Evolutionary conservation across 2,329 filamentous ascomycete genomes (phyloP).

Genomic region (Fusarium compactum): DNA sequence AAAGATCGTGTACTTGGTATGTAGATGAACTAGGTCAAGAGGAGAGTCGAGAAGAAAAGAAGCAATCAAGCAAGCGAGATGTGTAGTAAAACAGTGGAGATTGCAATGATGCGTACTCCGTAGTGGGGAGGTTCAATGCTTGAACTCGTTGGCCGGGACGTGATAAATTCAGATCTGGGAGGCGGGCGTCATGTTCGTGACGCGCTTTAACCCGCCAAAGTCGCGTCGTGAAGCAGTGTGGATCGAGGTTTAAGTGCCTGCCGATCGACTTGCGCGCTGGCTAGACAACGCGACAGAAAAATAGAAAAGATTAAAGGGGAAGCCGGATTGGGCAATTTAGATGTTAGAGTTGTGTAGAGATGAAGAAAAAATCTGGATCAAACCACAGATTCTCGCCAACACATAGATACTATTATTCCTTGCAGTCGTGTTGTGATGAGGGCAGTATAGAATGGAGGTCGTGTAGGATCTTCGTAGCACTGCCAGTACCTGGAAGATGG

Average conservation of each 20-base stretch:
- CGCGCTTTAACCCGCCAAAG: conserved; percentile 49
- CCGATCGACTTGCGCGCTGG: conserved; percentile 33
- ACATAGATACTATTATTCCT: conserved; percentile 5
- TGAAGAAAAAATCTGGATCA: conserved; percentile 1
- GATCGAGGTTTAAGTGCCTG: conserved; percentile 43
- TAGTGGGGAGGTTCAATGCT: conserved; percentile 35
- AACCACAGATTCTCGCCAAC: conserved; percentile 7
- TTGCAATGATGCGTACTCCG: conserved; percentile 20
- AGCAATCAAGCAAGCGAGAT: conserved; percentile 16
- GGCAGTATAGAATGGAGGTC: conserved; percentile 14
- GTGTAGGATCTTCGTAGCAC: conserved; percentile 21
- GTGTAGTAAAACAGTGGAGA: conserved; percentile 22
- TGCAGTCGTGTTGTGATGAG: conserved; percentile 26
- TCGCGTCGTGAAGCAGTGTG: conserved; percentile 51
- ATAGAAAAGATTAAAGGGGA: background rate
- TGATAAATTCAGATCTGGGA: conserved; percentile 50
- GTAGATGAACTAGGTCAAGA: background rate
- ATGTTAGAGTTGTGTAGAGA: background rate
- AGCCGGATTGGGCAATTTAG: background rate
- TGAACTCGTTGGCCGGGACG: conserved; percentile 42
- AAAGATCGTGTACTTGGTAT: conserved; percentile 3
- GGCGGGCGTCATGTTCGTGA: conserved; percentile 57
- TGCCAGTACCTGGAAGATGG: conserved; percentile 24
- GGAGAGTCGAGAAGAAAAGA: conserved; percentile 19
- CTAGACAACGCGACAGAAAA: conserved; percentile 28